Evolutionary conservation across 2,329 filamentous ascomycete species (phyloP), one percentile per base, ranked within the genome.

Genomic region (Ophiostoma quercus): DNA sequence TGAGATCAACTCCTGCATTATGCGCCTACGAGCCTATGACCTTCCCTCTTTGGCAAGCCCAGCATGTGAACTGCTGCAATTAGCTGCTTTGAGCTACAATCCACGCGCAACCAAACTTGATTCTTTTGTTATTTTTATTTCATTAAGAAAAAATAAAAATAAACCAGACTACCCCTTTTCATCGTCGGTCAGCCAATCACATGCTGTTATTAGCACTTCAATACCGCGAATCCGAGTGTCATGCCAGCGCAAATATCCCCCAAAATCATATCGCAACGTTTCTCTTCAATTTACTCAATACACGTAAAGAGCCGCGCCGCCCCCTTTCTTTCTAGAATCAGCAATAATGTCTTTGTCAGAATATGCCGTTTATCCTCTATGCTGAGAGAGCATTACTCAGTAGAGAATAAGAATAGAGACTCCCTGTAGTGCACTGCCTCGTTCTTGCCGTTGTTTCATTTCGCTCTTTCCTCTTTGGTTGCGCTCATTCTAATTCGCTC

Each of bases 41-140:
- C 54, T 60, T 60, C 54, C 54, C 54, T 60, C 54, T 60, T 60
- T 22, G 54, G 54, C 54, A 60, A 60, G 54, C 54, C 11, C 51
- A 57, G 51, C 51, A 25, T 57, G 51, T 57, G n/a, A 57, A 57
- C 51, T 22, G 51, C 51, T 57, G 51, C 51, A 57, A 57, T 57
- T 57, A 57, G 51, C 51, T 57, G 51, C n/a, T 57, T 57, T 57
- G 22, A 57, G 51, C 51, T 57, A 57, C 51, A 57, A 25, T 57
- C 51, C 51, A 57, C 51, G 51, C 51, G 22, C 51, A 57, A 57
- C 51, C n/a, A 57, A 57, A 25, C 16, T 57, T 25, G 22, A 7
- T 57, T 57, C 7, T 57, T 11, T 54, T 11, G 8, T 25, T 12
- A 22, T 57, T 25, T 2, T 8, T 54, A 22, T 54, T 54, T 22